Percentiles rank a stretch among this genome's conserved stretches.
phyloP scores from a whole-genome alignment of 768 basidiomycete genomes.

The Hericium coralloides region DNA sequence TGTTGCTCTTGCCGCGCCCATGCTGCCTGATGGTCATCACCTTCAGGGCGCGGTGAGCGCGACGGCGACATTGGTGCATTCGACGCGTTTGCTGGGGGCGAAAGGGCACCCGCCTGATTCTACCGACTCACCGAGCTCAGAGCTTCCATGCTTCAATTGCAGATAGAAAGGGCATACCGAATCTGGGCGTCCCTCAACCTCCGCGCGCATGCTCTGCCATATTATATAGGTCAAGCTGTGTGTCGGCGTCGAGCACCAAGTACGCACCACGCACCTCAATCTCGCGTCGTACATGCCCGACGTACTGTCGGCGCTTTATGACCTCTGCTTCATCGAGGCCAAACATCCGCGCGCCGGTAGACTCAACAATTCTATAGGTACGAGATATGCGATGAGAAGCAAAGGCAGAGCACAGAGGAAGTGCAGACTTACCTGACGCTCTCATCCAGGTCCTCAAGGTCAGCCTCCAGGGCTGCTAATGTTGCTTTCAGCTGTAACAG shows the following conservation, averaged over 20 bases:
- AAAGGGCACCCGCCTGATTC: not conserved
- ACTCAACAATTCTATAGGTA: constrained; percentile 67
- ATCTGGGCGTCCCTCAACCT: constrained; percentile 30
- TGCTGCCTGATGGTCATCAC: constrained; percentile 58
- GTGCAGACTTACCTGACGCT: constrained; percentile 63
- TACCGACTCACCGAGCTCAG: not conserved
- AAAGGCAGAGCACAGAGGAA: not conserved
- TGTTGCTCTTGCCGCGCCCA: constrained; percentile 88
- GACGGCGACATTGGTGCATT: not conserved
- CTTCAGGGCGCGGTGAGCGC: constrained; percentile 14
- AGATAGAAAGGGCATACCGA: constrained; percentile 2
- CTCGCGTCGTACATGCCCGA: constrained; percentile 62
- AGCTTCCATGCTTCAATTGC: not conserved
- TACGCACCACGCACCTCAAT: constrained; percentile 56
- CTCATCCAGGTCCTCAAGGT: constrained; percentile 89
- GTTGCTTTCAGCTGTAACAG: constrained; percentile 53
- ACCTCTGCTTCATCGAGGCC: constrained; percentile 78
- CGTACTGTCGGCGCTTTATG: constrained; percentile 63
- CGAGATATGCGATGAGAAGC: not conserved
- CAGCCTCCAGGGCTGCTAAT: constrained; percentile 71
- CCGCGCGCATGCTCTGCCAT: constrained; percentile 64
- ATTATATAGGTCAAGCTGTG: constrained; percentile 9
- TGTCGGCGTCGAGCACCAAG: not conserved
- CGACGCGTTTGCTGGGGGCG: not conserved
- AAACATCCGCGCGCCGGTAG: constrained; percentile 75